Base-by-base conservation (phyloP, 1,139 yeast genomes). In the Kluyveromyces marxianus region DNA sequence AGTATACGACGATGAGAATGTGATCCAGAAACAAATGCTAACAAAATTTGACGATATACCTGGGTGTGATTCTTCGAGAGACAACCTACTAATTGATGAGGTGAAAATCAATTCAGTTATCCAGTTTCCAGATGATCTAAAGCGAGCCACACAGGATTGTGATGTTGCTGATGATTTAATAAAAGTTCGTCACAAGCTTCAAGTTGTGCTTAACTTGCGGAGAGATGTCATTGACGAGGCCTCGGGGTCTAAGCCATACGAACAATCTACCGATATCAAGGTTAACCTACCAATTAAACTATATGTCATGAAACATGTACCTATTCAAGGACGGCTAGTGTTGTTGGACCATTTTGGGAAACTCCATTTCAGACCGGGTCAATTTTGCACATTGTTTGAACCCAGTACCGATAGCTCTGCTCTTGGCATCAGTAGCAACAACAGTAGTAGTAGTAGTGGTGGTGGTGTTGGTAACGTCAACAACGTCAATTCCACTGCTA, bases 281-380 rank as follows among this genome's bases (percentile, higher is more conserved):
- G 86, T 88, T 4, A 79, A 79, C 44, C 62, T 83, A 35, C 90
- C 92, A 0, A 69, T 83, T 2, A 66, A 69, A 29, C 61, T 83
- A 2, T 83, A 76, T 57, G 65, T 80, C 4, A 76, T 81, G 48
- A 77, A 84, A 3, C 70, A 70, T 25, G 80, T 81, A 3, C 69
- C 69, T 35, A 73, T 78, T 39, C 60, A 69, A 30, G 85, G 83
- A 0, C 65, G 77, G 39, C 75, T 71, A 48, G 76, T 72, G 44
- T 71, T 74, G 31, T 62, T 79, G 29, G 84, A 80, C 49, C 67
- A 70, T 27, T 60, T 65, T 34, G 76, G 77, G 8, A 71, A 70
- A 51, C 75, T 79, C 3, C 69, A 74, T 41, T 75, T 80, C 56
- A 65, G 72, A 32, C 60, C 71, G 10, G 62, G 60, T 3, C 59